These are phyloP conservation scores for Ceratocystis albifundus DNA, from an alignment of 2,329 filamentous ascomycete genomes.

Conservation along the genomic window DNA sequence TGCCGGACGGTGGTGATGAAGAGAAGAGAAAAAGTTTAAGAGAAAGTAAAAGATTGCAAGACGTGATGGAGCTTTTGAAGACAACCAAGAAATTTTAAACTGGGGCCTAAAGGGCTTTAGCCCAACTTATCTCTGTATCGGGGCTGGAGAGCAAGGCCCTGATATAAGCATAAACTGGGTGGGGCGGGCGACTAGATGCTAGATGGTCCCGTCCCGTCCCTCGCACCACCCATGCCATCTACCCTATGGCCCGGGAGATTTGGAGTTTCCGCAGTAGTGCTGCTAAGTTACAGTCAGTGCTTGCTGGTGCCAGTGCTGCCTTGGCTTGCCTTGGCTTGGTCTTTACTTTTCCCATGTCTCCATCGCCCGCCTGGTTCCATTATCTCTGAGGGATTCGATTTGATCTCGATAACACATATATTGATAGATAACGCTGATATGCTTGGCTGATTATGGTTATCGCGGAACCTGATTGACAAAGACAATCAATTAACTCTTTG, in stretches of 20 bases:
- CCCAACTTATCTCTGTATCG: conserved; percentile 17
- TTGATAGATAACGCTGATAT: background rate
- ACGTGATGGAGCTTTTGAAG: conserved; percentile 15
- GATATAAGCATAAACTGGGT: conserved; percentile 4
- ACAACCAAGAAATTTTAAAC: background rate
- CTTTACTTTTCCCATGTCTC: background rate
- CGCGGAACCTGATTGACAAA: no score
- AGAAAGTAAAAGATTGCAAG: background rate
- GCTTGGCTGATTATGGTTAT: background rate
- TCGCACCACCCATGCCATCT: no score
- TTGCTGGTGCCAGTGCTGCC: no score
- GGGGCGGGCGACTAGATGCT: background rate
- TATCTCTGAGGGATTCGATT: conserved; percentile 1
- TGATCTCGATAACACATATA: background rate
- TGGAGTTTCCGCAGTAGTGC: no score
- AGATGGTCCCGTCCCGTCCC: no score
- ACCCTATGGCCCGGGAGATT: no score
- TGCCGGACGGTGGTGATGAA: background rate
- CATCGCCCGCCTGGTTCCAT: background rate
- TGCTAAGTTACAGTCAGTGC: no score
- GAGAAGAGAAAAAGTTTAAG: background rate
- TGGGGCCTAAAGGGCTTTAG: conserved; percentile 16
- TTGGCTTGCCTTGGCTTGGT: no score
- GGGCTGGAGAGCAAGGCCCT: background rate
- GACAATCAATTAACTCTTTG: no score